Percentiles rank a stretch among this genome's conserved stretches.
Evolutionary conservation across 1,284 basidiomycete genomes (phyloP).

Genomic region (Anthracocystis setariae): DNA sequence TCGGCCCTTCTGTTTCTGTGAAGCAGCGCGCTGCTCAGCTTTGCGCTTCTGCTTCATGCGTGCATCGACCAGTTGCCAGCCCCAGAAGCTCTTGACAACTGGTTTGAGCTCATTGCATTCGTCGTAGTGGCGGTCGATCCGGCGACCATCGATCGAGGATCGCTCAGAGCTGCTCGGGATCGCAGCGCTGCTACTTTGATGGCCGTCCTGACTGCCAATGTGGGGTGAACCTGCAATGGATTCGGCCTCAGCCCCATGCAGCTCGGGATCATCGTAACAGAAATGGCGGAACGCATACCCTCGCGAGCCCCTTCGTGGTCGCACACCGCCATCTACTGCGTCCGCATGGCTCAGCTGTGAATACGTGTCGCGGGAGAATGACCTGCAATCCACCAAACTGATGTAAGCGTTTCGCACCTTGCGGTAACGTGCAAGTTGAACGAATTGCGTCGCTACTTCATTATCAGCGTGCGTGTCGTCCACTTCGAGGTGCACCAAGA

Average conservation of each 20-base stretch:
- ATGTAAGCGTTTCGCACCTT: conserved; percentile 48
- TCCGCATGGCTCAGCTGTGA: conserved; percentile 31
- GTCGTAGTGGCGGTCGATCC: conserved; percentile 25
- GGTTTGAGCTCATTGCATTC: conserved; percentile 51
- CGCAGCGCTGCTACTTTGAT: neutral
- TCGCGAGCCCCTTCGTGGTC: conserved; percentile 34
- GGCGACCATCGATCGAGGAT: conserved; percentile 11
- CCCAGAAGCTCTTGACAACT: conserved; percentile 56
- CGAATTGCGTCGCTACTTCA: conserved; percentile 46
- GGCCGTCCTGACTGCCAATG: neutral
- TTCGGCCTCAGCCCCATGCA: neutral
- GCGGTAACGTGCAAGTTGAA: conserved; percentile 40
- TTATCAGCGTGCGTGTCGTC: conserved; percentile 55
- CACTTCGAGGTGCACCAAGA: conserved; percentile 50
- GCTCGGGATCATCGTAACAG: conserved; percentile 46
- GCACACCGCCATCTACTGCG: conserved; percentile 18
- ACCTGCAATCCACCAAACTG: conserved; percentile 54
- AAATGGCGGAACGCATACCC: conserved; percentile 38
- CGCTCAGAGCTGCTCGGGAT: neutral
- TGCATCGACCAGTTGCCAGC: conserved; percentile 52
- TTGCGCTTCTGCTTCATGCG: conserved; percentile 39
- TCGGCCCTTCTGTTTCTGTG: conserved; percentile 12
- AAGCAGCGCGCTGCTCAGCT: conserved; percentile 25
- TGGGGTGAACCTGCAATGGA: neutral
- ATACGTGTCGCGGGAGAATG: conserved; percentile 36